Evolutionary conservation across 176 grass and related monocot genomes (phyloP), one percentile per base, ranked within the genome.

Genomic region (Avena insularis): DNA sequence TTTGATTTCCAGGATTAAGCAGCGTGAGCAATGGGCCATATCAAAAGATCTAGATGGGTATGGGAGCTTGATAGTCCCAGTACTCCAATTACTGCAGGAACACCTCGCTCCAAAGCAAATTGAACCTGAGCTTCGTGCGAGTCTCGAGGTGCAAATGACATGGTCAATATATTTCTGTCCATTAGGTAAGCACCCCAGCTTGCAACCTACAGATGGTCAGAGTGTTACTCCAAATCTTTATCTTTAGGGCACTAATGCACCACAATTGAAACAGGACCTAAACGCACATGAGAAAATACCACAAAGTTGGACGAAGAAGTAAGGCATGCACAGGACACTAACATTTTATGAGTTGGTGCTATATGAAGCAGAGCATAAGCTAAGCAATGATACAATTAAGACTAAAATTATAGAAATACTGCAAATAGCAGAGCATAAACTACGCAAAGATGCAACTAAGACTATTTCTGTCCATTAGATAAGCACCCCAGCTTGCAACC

Each of bases 91-190:
- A 94, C 85, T 79, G 94, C 90, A 87, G 94, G 94, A 62, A 92
- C 87, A 79, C 94, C 91, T 91, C 94, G 74, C 82, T 96, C 94
- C 89, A 96, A 78, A 83, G 91, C 85, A 92, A 97, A 97, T 71
- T 97, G 90, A 66, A 94, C 85, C 75, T 91, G 88, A 86, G 89
- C 87, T 92, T 94, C 92, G 2, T 92, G 89, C 50, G 88, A 90
- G 54, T 92, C 90, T 70, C 85, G 82, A 71, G 94, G 94, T 86
- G 94, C 94, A 88, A 97, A 92, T 87, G 94, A 97, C 94, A 97
- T 94, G 56, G 92, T 87, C 89, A 97, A 87, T 87, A 97, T 33
- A 90, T 94, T 92, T 82, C 85, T 97, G 62, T 92, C 88, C 82
- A 97, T 88, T 36, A 94, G 91, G 65, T 92, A 94, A 71, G 94